These are phyloP conservation scores for Williopsis jadinii DNA, from an alignment of 1,139 yeast species.

Conservation along the genomic window DNA sequence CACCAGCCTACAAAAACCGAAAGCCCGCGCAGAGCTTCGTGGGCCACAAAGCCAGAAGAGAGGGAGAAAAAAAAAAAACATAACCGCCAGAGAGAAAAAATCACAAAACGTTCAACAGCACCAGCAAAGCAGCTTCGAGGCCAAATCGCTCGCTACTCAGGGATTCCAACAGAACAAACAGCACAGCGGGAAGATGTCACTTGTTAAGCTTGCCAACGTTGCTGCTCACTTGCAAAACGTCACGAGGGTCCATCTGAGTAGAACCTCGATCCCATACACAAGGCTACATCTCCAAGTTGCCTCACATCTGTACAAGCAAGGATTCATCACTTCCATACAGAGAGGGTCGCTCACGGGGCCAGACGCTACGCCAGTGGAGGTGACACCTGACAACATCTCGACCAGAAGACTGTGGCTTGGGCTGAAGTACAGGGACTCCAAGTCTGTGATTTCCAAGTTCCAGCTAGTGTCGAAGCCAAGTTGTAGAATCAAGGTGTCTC, in stretches of 20 bases:
- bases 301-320: conserved; percentile 81
- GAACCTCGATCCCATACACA: conserved; percentile 81
- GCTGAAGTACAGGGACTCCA: conserved; percentile 75
- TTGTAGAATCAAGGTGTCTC: conserved; percentile 57
- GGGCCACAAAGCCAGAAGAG: too few species aligned
- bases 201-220: conserved; percentile 74
- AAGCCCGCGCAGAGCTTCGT: too few species aligned
- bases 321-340: conserved; percentile 78
- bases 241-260: conserved; percentile 62
- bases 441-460: conserved; percentile 68
- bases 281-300: conserved; percentile 80
- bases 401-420: conserved; percentile 90
- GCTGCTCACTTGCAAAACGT: conserved; percentile 91
- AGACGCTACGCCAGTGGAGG: conserved; percentile 64
- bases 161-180: too few species aligned
- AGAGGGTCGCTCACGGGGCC: conserved; percentile 92
- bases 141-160: too few species aligned
- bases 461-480: conserved; percentile 81
- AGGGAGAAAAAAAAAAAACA: too few species aligned
- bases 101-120: too few species aligned
- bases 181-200: conserved; percentile 47
- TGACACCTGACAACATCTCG: conserved; percentile 81
- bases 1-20: too few species aligned
- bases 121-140: too few species aligned
- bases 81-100: too few species aligned